Conservation (phyloP, 345 rosid species). For the Eucalyptus lansdowneana region DNA sequence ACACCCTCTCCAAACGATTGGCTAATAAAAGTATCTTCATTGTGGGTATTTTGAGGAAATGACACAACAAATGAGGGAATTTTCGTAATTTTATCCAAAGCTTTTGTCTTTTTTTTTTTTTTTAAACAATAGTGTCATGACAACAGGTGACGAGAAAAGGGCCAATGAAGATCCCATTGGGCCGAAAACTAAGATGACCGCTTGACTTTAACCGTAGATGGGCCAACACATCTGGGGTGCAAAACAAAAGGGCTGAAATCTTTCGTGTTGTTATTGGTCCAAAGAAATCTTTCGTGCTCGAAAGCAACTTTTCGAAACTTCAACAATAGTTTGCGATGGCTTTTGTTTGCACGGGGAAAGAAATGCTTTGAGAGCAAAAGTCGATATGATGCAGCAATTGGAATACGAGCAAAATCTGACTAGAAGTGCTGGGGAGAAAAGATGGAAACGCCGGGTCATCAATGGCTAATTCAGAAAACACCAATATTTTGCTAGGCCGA, state of each 20-base stretch:
- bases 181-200: not conserved
- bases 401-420: constrained; percentile 2
- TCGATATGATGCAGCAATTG: constrained; percentile 36
- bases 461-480: not conserved
- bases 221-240: not conserved
- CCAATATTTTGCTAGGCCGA: not conserved
- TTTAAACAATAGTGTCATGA: not conserved
- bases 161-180: not conserved
- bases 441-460: constrained; percentile 42
- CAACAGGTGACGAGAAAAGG: not conserved
- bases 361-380: constrained; percentile 36
- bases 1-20: not conserved
- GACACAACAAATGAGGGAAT: not conserved
- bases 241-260: not conserved
- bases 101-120: too few species aligned
- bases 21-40: not conserved
- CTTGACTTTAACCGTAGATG: not conserved
- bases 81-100: not conserved
- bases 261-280: not conserved
- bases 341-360: constrained; percentile 38
- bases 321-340: not conserved
- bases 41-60: not conserved
- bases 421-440: constrained; percentile 41
- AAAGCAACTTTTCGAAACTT: not conserved
- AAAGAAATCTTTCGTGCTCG: not conserved